Conservation (phyloP, 1,139 yeast species). For the Pichia sp. region DNA sequence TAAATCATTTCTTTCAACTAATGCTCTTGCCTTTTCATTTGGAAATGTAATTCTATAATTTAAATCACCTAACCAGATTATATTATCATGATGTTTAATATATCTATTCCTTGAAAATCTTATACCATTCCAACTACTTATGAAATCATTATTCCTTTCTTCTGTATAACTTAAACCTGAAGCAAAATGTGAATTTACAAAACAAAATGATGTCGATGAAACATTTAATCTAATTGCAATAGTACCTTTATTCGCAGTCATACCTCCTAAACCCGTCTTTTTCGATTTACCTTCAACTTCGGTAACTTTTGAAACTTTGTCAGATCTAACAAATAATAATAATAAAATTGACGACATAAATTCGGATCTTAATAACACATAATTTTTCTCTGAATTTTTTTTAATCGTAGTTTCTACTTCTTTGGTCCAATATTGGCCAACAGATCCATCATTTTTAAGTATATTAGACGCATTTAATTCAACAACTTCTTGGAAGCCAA, state of each 20-base stretch:
- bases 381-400: slow-evolving; percentile 36
- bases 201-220: slow-evolving; percentile 69
- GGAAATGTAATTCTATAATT: slow-evolving; percentile 73
- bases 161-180: slow-evolving; percentile 77
- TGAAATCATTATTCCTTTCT: slow-evolving; percentile 81
- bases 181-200: slow-evolving; percentile 84
- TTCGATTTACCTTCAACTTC: slow-evolving; percentile 72
- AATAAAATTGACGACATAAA: slow-evolving; percentile 82
- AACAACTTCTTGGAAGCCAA: slow-evolving; percentile 91
- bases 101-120: slow-evolving; percentile 45
- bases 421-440: slow-evolving; percentile 59
- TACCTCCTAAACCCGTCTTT: slow-evolving; percentile 92
- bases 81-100: slow-evolving; percentile 69
- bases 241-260: slow-evolving; percentile 95
- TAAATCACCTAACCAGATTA: slow-evolving; percentile 92
- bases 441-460: slow-evolving; percentile 59
- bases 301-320: slow-evolving; percentile 47
- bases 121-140: slow-evolving; percentile 55
- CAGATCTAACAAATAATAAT: slow-evolving; percentile 57
- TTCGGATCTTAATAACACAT: slow-evolving; percentile 69
- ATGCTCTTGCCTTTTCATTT: slow-evolving; percentile 60
- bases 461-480: slow-evolving; percentile 85
- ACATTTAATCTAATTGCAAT: slow-evolving; percentile 76
- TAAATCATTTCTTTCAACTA: slow-evolving; percentile 46
- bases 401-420: slow-evolving; percentile 53